Conservation (phyloP, 495 filamentous ascomycete species). For the Tuber brumale region DNA sequence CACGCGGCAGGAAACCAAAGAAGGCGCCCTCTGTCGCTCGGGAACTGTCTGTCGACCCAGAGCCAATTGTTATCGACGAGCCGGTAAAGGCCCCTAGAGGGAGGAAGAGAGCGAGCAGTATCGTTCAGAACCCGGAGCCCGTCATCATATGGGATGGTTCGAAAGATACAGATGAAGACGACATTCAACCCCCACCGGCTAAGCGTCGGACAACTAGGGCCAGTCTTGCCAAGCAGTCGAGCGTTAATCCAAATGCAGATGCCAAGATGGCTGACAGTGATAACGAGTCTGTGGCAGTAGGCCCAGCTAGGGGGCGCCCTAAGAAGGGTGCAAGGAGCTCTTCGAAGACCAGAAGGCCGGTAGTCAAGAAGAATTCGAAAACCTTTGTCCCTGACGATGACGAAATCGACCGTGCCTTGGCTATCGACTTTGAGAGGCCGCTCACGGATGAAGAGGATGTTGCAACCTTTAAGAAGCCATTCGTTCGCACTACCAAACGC, state of each 20-base stretch:
- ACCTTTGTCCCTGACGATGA: conserved; percentile 52
- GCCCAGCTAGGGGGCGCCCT: conserved; percentile 2
- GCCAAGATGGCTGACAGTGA: conserved; percentile 23
- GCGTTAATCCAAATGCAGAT: conserved; percentile 28
- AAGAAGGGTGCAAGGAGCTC: conserved; percentile 27
- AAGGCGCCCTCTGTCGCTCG: conserved; percentile 42
- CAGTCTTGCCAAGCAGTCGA: conserved; percentile 27
- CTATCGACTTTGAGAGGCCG: conserved; percentile 59
- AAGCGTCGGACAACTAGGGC: conserved; percentile 61
- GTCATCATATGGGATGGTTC: conserved; percentile 34
- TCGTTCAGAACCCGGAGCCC: conserved; percentile 43
- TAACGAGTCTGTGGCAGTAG: conserved; percentile 15
- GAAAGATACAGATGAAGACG: conserved; percentile 27
- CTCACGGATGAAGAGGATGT: conserved; percentile 52
- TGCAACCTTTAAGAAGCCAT: conserved; percentile 32
- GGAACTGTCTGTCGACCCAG: conserved; percentile 1
- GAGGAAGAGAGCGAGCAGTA: conserved; percentile 36
- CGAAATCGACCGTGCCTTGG: conserved; percentile 62
- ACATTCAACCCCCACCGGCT: conserved; percentile 48
- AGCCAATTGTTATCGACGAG: neutral
- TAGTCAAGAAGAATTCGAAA: conserved; percentile 45
- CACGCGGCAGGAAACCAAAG: conserved; percentile 42
- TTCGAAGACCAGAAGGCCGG: conserved; percentile 54
- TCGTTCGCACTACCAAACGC: conserved; percentile 34
- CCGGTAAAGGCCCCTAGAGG: conserved; percentile 13